These are phyloP conservation scores for Apodospora peruviana DNA, from an alignment of 495 filamentous ascomycete species.

Conservation along the genomic window DNA sequence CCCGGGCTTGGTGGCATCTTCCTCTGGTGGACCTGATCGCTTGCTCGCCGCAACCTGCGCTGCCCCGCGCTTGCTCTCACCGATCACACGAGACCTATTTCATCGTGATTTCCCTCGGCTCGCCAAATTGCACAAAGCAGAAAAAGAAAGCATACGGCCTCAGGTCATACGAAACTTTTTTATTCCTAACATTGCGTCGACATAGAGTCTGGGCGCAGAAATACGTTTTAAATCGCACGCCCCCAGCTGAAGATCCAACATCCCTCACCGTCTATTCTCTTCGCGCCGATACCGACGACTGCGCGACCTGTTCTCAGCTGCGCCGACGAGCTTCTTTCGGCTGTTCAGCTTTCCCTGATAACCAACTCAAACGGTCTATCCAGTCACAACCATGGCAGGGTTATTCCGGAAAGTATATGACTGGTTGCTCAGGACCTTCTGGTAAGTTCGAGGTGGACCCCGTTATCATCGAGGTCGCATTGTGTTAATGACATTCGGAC, in stretches of 20 bases:
- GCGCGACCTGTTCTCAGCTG: background rate
- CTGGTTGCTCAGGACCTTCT: slow-evolving; percentile 96
- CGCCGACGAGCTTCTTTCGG: too few species aligned
- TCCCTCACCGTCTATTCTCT: slow-evolving; percentile 12
- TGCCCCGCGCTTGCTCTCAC: slow-evolving; percentile 21
- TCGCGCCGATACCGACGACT: slow-evolving; percentile 3
- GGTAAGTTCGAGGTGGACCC: slow-evolving; percentile 57
- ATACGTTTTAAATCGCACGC: slow-evolving; percentile 22
- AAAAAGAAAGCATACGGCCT: slow-evolving; percentile 8
- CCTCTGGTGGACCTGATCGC: slow-evolving; percentile 20
- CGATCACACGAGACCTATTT: slow-evolving; percentile 19
- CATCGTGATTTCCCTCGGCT: slow-evolving; percentile 19
- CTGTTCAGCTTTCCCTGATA: too few species aligned
- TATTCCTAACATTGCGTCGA: slow-evolving; percentile 35
- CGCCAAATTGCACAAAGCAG: slow-evolving; percentile 22
- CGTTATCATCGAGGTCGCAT: background rate
- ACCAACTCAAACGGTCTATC: background rate
- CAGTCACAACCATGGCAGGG: slow-evolving; percentile 24
- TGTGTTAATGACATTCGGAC: background rate
- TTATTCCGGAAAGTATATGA: slow-evolving; percentile 90
- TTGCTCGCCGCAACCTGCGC: slow-evolving; percentile 8
- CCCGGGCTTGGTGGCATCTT: slow-evolving; percentile 18
- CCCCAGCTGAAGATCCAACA: slow-evolving; percentile 15
- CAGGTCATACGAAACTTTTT: slow-evolving; percentile 44
- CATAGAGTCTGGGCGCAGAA: slow-evolving; percentile 32